Conservation (phyloP, 192 early-diverging fungal species). For the Podochytrium sp. region DNA sequence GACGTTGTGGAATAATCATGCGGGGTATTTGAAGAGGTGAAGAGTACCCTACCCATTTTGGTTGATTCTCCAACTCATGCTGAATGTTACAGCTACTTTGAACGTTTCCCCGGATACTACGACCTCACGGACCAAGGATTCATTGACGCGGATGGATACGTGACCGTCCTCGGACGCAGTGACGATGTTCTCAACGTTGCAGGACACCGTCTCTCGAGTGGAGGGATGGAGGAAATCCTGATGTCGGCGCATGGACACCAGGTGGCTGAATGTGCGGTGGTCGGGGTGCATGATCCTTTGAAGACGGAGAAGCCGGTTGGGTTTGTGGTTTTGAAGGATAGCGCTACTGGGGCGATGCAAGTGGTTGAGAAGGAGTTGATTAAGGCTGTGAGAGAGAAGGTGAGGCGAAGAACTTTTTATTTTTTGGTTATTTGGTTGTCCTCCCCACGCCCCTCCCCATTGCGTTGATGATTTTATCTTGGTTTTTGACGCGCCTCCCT, state of each 20-base stretch:
- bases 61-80: not conserved
- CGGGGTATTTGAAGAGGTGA: constrained; percentile 63
- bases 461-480: not conserved
- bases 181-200: constrained; percentile 82
- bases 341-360: not conserved
- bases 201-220: constrained; percentile 81
- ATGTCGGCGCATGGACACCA: constrained; percentile 61
- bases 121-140: constrained; percentile 84
- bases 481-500: no score
- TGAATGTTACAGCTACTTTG: constrained; percentile 70
- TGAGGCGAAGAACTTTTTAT: not conserved
- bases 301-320: constrained; percentile 50
- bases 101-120: constrained; percentile 78
- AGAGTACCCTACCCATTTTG: not conserved
- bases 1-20: constrained; percentile 79
- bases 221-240: constrained; percentile 76
- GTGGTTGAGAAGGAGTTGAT: constrained; percentile 55
- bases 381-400: constrained; percentile 57
- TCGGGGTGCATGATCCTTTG: constrained; percentile 38
- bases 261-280: constrained; percentile 50
- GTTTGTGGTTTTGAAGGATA: constrained; percentile 44
- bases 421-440: not conserved
- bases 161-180: constrained; percentile 46
- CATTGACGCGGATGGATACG: constrained; percentile 64
- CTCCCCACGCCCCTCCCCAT: not conserved